phyloP scores from a whole-genome alignment of 305 asterid genomes.

The Ajuga reptans region DNA sequence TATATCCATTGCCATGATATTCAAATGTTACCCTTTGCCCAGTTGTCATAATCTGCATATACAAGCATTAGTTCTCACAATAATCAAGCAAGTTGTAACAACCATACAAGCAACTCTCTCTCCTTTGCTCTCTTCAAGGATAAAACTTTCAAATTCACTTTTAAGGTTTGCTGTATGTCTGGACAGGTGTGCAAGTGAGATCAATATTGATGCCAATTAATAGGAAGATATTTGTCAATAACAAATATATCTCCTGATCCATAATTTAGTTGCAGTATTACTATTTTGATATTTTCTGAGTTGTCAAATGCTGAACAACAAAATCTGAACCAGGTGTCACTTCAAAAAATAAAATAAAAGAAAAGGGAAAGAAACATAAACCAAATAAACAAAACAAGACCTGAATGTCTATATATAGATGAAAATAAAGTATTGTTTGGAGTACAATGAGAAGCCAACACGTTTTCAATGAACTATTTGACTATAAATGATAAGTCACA shows the following conservation, averaged over 20 bases:
- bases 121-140: background rate
- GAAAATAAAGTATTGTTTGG: background rate
- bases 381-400: background rate
- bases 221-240: slow-evolving; percentile 8
- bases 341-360: background rate
- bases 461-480: background rate
- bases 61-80: background rate
- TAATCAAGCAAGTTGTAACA: slow-evolving; percentile 1
- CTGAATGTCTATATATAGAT: background rate
- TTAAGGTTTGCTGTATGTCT: background rate
- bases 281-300: background rate
- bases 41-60: slow-evolving; percentile 68
- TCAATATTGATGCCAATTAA: background rate
- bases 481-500: background rate
- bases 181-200: slow-evolving; percentile 6
- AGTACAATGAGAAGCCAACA: slow-evolving; percentile 6
- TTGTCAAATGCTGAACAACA: background rate
- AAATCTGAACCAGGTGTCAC: background rate
- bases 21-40: slow-evolving; percentile 90
- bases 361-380: background rate
- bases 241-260: background rate
- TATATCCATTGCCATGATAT: slow-evolving; percentile 71
- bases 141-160: background rate
- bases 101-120: background rate
- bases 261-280: slow-evolving; percentile 8